Evolutionary conservation across 768 basidiomycete genomes (phyloP).

Genomic region (Lentinula lateritia): DNA sequence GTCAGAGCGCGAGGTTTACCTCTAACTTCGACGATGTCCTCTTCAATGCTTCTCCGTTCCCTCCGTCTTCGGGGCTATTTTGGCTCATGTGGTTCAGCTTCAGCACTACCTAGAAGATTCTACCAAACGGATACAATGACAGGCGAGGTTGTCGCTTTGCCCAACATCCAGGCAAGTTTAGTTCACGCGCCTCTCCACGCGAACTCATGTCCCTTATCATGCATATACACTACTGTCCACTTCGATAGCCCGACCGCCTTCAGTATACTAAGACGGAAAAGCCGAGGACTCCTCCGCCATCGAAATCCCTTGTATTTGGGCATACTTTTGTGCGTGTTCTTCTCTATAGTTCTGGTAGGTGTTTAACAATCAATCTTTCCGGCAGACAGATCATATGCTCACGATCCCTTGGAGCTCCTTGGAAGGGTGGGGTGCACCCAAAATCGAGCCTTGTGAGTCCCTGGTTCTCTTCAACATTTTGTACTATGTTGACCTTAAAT

Average conservation of each 20-base stretch:
- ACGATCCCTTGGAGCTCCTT: conserved; percentile 66
- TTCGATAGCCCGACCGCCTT: conserved; percentile 44
- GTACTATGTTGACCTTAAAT: conserved; percentile 1
- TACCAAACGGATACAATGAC: conserved; percentile 37
- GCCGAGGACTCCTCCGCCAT: conserved; percentile 59
- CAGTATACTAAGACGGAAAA: conserved; percentile 40
- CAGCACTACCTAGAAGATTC: neutral
- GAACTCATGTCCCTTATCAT: neutral
- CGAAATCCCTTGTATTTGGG: conserved; percentile 74
- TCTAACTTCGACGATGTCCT: neutral
- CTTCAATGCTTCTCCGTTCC: neutral
- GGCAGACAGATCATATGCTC: conserved; percentile 83
- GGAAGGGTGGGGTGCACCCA: conserved; percentile 78
- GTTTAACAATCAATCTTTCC: neutral
- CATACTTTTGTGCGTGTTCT: conserved; percentile 64
- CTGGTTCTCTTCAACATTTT: neutral
- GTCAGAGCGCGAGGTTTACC: too few relatives aligned
- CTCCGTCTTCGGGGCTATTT: neutral
- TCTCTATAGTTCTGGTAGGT: conserved; percentile 3
- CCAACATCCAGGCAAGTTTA: conserved; percentile 48
- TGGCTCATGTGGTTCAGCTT: neutral
- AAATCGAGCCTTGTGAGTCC: conserved; percentile 76
- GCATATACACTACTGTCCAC: neutral
- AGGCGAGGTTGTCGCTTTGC: conserved; percentile 38
- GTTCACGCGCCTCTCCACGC: neutral